Conservation (phyloP, 495 filamentous ascomycete species). For the Penicillium desertorum region DNA sequence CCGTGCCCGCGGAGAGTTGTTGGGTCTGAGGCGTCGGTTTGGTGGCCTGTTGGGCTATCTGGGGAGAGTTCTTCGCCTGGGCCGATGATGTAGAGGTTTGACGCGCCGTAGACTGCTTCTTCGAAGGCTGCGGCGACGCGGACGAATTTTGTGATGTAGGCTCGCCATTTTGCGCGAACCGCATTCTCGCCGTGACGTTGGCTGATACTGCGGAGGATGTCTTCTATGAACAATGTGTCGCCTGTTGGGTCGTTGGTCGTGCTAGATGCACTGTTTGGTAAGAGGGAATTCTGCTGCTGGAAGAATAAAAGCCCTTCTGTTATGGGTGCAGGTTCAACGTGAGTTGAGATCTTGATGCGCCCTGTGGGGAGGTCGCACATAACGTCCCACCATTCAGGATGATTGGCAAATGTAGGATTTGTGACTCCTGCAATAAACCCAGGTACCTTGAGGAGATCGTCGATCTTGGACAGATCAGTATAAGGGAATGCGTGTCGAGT, state of each 20-base stretch:
- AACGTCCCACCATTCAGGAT: slow-evolving; percentile 97
- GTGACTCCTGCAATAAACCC: slow-evolving; percentile 98
- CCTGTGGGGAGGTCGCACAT: slow-evolving; percentile 91
- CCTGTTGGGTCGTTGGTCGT: slow-evolving; percentile 71
- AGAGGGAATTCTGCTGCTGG: slow-evolving; percentile 70
- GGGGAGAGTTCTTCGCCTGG: slow-evolving; percentile 48
- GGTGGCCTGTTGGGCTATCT: slow-evolving; percentile 48
- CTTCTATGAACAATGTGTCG: slow-evolving; percentile 85
- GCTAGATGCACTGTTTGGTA: slow-evolving; percentile 47
- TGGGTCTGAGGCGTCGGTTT: slow-evolving; percentile 51
- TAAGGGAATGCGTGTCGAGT: slow-evolving; percentile 98
- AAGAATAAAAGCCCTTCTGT: slow-evolving; percentile 84
- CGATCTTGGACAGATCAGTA: slow-evolving; percentile 96
- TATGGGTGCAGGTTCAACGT: slow-evolving; percentile 70
- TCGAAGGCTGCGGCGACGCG: slow-evolving; percentile 92
- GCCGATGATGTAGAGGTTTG: slow-evolving; percentile 83
- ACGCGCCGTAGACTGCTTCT: slow-evolving; percentile 88
- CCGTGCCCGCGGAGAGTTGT: slow-evolving; percentile 76
- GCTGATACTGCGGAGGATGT: slow-evolving; percentile 76
- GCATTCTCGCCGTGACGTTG: slow-evolving; percentile 87
- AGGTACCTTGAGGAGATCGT: slow-evolving; percentile 91
- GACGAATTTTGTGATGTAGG: slow-evolving; percentile 87
- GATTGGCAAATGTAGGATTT: slow-evolving; percentile 91
- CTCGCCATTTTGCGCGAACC: slow-evolving; percentile 84
- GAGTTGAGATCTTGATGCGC: slow-evolving; percentile 86